Evolutionary conservation across 2,329 filamentous ascomycete species (phyloP), one percentile per base, ranked within the genome.

Genomic region (Xylaria sp.): DNA sequence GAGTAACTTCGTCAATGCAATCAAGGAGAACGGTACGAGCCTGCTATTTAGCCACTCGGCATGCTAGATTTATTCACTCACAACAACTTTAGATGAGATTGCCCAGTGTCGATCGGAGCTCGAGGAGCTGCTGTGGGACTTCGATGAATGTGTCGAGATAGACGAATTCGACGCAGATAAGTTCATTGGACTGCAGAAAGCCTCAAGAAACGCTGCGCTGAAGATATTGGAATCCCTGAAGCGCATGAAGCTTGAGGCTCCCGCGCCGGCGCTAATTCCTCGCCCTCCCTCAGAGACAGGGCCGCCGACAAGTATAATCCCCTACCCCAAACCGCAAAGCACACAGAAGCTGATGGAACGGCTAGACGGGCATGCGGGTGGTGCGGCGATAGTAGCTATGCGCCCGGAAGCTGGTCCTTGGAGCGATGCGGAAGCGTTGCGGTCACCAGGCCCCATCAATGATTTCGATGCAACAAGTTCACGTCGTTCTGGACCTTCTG

Each of bases 81-180:
- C 40, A 37, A 11, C 15, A 33, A 29, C 9, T 17, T 13, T 63
- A 85, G 84, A 82, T 57, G 81, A 81, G 33, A 83, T 87, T 54
- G 78, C 81, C 54, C 72, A 77, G 44, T 80, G 78, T 60, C 77
- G 83, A 46, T 74, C 76, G 17, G 76, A 81, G 57, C 74, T 87
- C 40, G 81, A 78, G 60, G 78, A 82, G 47, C 68, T 85, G 23
- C 72, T 86, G 6, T 87, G 83, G 79, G 83, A 83, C 53, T 85
- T 87, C 66, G 84, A 87, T 57, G 83, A 86, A 54, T 85, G 77
- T 64, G 72, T 81, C 62, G 80, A 83, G 51, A 67, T 74, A 13
- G 79, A 83, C 33, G 76, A 76, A 23, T 86, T 86, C 62, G 81
- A 85, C n/a, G 71, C 75, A 25, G 76, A 76, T 17, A 83, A 81